phyloP scores from a whole-genome alignment of 139 green algal genomes.

The Chlorella ohadii region DNA sequence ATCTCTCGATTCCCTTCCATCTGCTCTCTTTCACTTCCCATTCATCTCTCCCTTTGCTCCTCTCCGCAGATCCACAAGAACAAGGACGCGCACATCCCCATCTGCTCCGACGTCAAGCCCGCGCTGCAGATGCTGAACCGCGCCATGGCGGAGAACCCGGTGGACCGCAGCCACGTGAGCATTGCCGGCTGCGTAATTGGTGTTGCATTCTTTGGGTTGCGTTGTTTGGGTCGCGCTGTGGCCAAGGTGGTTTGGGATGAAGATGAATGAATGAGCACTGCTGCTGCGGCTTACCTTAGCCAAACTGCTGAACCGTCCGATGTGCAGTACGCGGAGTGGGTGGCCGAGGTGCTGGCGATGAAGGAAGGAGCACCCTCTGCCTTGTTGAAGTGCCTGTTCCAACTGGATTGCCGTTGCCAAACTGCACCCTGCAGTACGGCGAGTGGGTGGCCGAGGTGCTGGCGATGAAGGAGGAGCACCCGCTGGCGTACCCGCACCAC shows the following conservation, averaged over 20 bases:
- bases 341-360: background rate
- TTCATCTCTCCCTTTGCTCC: background rate
- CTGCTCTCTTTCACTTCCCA: too few species aligned
- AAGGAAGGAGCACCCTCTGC: too few species aligned
- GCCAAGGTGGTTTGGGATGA: too few species aligned
- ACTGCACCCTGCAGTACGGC: conserved; percentile 25
- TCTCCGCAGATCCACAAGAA: conserved; percentile 97
- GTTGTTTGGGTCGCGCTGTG: too few species aligned
- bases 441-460: conserved; percentile 76
- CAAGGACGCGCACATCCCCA: conserved; percentile 92
- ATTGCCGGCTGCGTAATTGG: background rate
- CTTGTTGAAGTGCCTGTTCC: too few species aligned
- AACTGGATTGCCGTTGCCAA: too few species aligned
- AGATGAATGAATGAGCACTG: too few species aligned
- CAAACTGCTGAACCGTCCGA: too few species aligned
- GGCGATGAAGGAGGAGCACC: conserved; percentile 79
- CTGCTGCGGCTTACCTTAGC: too few species aligned
- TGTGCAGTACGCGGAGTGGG: background rate
- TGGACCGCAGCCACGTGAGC: conserved; percentile 19
- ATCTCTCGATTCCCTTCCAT: too few species aligned
- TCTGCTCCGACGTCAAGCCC: conserved; percentile 84
- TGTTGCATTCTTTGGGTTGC: too few species aligned
- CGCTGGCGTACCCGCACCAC: conserved; percentile 85
- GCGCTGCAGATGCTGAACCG: conserved; percentile 78
- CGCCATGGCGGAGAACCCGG: conserved; percentile 55